These are phyloP conservation scores for Cutaneotrichosporon arboriforme DNA, from an alignment of 1,284 basidiomycete genomes.

Conservation along the genomic window DNA sequence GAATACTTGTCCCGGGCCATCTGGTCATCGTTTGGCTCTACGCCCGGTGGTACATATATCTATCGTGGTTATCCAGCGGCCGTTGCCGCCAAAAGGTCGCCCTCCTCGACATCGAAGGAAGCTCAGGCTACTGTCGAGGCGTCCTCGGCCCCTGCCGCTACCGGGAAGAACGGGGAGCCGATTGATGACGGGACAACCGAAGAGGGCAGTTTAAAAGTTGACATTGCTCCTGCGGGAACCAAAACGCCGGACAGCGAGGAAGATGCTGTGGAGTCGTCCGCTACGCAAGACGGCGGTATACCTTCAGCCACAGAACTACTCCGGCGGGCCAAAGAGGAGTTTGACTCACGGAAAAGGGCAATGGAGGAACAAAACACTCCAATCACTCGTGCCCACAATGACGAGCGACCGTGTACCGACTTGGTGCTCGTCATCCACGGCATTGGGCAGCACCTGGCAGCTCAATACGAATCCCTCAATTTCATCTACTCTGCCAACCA, in stretches of 20 bases:
- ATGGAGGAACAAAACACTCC: slow-evolving; percentile 44
- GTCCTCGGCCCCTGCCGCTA: too few relatives aligned
- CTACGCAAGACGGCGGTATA: neutral
- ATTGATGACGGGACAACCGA: too few relatives aligned
- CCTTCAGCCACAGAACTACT: neutral
- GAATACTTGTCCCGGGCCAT: slow-evolving; percentile 43
- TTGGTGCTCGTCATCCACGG: slow-evolving; percentile 53
- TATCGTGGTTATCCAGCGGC: slow-evolving; percentile 51
- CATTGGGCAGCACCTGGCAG: slow-evolving; percentile 51
- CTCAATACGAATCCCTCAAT: slow-evolving; percentile 51
- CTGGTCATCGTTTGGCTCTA: slow-evolving; percentile 43
- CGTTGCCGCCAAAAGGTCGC: slow-evolving; percentile 14
- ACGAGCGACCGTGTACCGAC: slow-evolving; percentile 49
- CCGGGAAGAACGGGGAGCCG: too few relatives aligned
- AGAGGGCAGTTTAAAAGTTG: too few relatives aligned
- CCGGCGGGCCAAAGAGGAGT: slow-evolving; percentile 8
- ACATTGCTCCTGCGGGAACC: neutral
- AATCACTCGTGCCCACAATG: slow-evolving; percentile 38
- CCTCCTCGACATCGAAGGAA: neutral
- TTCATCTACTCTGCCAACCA: slow-evolving; percentile 54
- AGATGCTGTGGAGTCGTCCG: neutral
- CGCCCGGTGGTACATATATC: slow-evolving; percentile 46
- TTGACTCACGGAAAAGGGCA: slow-evolving; percentile 16
- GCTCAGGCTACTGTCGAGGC: too few relatives aligned
- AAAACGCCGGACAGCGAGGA: neutral